phyloP scores from a whole-genome alignment of 2,329 filamentous ascomycete species.

The Hypoxylon sp. region DNA sequence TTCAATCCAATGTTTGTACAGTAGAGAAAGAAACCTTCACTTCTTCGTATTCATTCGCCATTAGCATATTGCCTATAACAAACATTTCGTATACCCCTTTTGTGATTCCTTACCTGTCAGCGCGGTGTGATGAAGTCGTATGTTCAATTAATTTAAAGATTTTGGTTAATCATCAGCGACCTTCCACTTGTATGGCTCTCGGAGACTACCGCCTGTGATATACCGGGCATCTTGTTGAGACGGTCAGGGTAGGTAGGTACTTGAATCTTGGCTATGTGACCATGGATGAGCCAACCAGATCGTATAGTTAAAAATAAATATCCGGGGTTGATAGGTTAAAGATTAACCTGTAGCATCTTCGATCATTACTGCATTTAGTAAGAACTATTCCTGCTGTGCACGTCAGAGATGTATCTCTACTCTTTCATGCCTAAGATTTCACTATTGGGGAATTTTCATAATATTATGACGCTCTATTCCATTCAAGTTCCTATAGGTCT shows the following conservation, averaged over 20 bases:
- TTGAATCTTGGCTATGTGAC: slow-evolving; percentile 27
- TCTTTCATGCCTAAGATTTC: background rate
- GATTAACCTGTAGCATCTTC: background rate
- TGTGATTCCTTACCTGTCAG: slow-evolving; percentile 14
- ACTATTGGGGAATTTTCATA: slow-evolving; percentile 4
- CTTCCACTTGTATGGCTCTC: slow-evolving; percentile 15
- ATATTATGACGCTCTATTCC: slow-evolving; percentile 37
- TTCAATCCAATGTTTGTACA: background rate
- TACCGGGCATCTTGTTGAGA: slow-evolving; percentile 11
- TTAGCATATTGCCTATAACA: slow-evolving; percentile 11
- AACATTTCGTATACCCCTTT: slow-evolving; percentile 5
- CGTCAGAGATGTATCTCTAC: background rate
- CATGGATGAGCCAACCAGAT: slow-evolving; percentile 33
- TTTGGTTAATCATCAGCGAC: slow-evolving; percentile 12
- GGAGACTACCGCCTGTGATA: slow-evolving; percentile 27
- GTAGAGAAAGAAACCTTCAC: background rate
- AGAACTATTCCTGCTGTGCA: background rate
- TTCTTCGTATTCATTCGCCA: background rate
- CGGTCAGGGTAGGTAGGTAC: slow-evolving; percentile 16
- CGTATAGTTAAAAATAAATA: slow-evolving; percentile 41
- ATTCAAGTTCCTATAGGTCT: slow-evolving; percentile 40
- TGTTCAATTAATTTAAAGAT: slow-evolving; percentile 35
- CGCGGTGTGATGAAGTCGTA: slow-evolving; percentile 30
- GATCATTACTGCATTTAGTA: slow-evolving; percentile 27
- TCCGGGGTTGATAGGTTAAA: slow-evolving; percentile 23